phyloP scores from a whole-genome alignment of 768 basidiomycete species.

The Kwoniella sp. region DNA sequence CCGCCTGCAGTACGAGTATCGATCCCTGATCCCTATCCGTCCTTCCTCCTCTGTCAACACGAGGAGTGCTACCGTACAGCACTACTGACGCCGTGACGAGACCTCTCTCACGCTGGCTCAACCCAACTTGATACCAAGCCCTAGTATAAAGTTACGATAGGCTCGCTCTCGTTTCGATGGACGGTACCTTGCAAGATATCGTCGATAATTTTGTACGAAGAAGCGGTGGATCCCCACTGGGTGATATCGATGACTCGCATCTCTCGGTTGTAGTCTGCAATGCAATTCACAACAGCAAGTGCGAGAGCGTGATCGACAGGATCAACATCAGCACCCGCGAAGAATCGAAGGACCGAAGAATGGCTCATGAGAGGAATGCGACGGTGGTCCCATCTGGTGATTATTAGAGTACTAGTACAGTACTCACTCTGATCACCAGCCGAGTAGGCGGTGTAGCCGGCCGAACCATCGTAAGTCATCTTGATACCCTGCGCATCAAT shows the following conservation, averaged over 20 bases:
- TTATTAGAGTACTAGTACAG: neutral
- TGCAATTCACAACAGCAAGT: neutral
- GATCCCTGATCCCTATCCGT: too few species aligned
- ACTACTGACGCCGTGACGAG: too few species aligned
- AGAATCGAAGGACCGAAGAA: too few species aligned
- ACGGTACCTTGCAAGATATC: conserved; percentile 10
- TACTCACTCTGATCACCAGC: neutral
- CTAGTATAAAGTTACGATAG: conserved; percentile 7
- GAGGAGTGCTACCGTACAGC: too few species aligned
- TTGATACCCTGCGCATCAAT: conserved; percentile 6
- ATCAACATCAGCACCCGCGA: too few species aligned
- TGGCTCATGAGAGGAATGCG: too few species aligned
- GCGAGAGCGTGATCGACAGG: too few species aligned
- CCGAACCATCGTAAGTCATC: conserved; percentile 13
- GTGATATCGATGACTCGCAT: conserved; percentile 6
- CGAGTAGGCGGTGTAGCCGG: conserved; percentile 9
- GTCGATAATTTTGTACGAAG: conserved; percentile 6
- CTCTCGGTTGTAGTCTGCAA: conserved; percentile 7
- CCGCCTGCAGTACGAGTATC: too few species aligned
- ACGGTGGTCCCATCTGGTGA: too few species aligned
- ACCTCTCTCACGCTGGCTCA: too few species aligned
- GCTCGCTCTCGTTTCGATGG: conserved; percentile 7
- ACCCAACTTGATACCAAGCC: too few species aligned
- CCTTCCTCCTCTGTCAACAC: too few species aligned
- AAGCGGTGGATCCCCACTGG: neutral